A percentile compares a stretch with the other conserved stretches of the same genome.
Evolutionary conservation across 2,329 filamentous ascomycete species (phyloP).

Genomic region (Fusarium liriodendri): DNA sequence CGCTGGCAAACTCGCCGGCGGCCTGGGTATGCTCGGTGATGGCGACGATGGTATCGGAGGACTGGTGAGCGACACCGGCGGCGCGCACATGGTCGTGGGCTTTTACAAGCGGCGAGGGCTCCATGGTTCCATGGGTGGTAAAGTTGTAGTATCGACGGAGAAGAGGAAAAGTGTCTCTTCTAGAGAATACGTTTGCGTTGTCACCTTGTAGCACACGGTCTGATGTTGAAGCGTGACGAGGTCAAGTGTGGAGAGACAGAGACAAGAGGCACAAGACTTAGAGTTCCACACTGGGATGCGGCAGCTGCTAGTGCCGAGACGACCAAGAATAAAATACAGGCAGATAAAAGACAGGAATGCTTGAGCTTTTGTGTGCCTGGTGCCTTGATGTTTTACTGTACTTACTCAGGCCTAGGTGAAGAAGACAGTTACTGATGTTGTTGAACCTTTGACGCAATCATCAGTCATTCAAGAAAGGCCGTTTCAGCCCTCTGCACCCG

Average conservation of each 20-base stretch:
- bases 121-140: constrained; percentile 46
- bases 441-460: constrained; percentile 4
- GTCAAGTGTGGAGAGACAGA: constrained; percentile 35
- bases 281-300: not conserved
- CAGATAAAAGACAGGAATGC: not conserved
- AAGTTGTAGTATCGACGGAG: not conserved
- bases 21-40: constrained; percentile 90
- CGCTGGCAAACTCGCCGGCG: constrained; percentile 87
- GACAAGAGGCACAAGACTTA: constrained; percentile 23
- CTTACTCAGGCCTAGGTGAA: not conserved
- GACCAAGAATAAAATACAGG: not conserved
- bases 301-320: not conserved
- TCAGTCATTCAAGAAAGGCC: constrained; percentile 1
- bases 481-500: not conserved
- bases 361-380: not conserved
- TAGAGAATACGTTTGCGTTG: not conserved
- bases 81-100: constrained; percentile 91
- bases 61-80: constrained; percentile 80
- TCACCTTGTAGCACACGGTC: not conserved
- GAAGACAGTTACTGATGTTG: not conserved
- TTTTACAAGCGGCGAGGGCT: constrained; percentile 59
- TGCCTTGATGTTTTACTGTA: not conserved
- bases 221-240: constrained; percentile 30
- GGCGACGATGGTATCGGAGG: constrained; percentile 81
- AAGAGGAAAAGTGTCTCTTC: not conserved